These are phyloP conservation scores for Epithele typhae DNA, from an alignment of 768 basidiomycete species.

Conservation along the genomic window DNA sequence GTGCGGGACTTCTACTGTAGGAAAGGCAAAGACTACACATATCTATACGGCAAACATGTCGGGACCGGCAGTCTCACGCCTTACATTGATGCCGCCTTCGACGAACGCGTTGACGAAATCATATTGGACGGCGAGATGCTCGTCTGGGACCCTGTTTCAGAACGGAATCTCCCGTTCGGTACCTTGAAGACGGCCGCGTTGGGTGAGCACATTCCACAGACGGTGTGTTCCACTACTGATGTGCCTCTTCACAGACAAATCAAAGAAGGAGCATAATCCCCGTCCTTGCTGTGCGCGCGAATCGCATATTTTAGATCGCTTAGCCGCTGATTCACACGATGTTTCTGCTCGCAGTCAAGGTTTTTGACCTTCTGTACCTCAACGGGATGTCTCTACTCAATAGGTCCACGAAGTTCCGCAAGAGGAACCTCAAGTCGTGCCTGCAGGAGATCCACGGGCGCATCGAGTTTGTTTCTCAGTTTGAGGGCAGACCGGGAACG, in stretches of 20 bases:
- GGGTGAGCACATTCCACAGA: conserved; percentile 41
- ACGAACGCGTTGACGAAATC: conserved; percentile 72
- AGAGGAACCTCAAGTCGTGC: conserved; percentile 67
- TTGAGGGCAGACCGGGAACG: conserved; percentile 72
- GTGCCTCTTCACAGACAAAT: conserved; percentile 48
- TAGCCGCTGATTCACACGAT: too few relatives aligned
- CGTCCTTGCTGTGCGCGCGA: conserved; percentile 82
- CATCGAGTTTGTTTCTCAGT: conserved; percentile 73
- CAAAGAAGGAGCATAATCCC: conserved; percentile 65
- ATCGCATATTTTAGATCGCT: neutral
- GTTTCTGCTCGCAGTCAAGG: conserved; percentile 90
- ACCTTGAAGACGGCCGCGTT: conserved; percentile 89
- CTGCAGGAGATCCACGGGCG: conserved; percentile 70
- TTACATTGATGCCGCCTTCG: conserved; percentile 72
- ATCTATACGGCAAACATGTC: conserved; percentile 84
- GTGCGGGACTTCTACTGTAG: conserved; percentile 31
- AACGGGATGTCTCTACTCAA: conserved; percentile 78
- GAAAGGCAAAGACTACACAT: conserved; percentile 88
- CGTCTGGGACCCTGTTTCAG: conserved; percentile 91
- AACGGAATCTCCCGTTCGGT: conserved; percentile 88
- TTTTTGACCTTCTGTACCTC: conserved; percentile 90
- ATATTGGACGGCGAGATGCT: conserved; percentile 98
- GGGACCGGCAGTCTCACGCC: conserved; percentile 88
- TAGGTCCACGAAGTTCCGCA: conserved; percentile 69
- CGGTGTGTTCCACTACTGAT: neutral